Conservation (phyloP, 192 early-diverging fungal genomes). For the Gonapodya sp. region DNA sequence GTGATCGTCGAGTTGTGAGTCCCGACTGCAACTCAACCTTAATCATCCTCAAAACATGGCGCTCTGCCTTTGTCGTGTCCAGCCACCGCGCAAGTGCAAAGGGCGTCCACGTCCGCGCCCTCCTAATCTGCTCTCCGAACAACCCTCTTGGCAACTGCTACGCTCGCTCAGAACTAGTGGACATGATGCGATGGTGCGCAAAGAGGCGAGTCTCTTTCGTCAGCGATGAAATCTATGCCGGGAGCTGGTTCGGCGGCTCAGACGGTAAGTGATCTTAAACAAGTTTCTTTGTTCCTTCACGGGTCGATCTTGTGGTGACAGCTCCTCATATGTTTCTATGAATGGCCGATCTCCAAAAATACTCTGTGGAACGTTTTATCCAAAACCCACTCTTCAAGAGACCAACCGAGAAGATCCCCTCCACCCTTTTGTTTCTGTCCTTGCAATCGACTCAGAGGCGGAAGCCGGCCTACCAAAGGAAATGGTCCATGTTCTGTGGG, state of each 20-base stretch:
- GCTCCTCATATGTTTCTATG: too few relatives aligned
- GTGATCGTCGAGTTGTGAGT: too few relatives aligned
- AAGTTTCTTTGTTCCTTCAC: too few relatives aligned
- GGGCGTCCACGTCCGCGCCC: conserved; percentile 35
- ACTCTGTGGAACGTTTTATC: not conserved
- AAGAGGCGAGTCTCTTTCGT: not conserved
- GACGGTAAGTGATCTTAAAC: too few relatives aligned
- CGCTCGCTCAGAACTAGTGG: conserved; percentile 12
- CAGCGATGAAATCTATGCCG: not conserved
- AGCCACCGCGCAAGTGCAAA: conserved; percentile 5
- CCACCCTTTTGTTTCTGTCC: conserved; percentile 53
- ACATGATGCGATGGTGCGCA: not conserved
- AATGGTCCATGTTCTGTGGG: conserved; percentile 60
- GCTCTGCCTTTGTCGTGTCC: not conserved
- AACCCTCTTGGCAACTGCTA: conserved; percentile 56
- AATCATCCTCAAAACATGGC: not conserved
- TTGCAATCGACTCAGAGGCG: conserved; percentile 26
- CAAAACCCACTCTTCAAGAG: not conserved
- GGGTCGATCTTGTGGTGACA: too few relatives aligned
- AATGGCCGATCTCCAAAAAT: not conserved
- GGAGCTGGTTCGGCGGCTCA: not conserved
- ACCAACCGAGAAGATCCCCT: not conserved
- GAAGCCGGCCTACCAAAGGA: conserved; percentile 38
- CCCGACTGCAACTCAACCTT: not conserved
- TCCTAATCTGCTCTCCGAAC: conserved; percentile 65